Percentiles rank a stretch among this genome's conserved stretches.
Evolutionary conservation across 1,139 yeast genomes (phyloP).

Genomic region (Tardiomyces digboiensis): DNA sequence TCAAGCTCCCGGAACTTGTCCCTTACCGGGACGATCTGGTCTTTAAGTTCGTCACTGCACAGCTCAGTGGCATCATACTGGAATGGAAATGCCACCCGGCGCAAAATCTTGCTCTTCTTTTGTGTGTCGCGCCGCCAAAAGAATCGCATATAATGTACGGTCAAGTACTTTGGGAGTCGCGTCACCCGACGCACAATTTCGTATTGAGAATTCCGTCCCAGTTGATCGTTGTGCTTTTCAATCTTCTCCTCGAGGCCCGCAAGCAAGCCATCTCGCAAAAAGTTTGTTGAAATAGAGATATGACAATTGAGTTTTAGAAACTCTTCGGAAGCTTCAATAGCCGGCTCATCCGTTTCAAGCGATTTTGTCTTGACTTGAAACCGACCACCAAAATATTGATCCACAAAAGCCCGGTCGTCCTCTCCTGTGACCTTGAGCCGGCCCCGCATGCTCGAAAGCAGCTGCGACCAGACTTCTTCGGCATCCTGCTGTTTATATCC

Average conservation of each 20-base stretch:
- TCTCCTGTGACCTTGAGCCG: conserved; percentile 11
- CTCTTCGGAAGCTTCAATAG: conserved; percentile 39
- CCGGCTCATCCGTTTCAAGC: conserved; percentile 49
- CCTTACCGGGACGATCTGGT: conserved; percentile 58
- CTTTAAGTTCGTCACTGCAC: conserved; percentile 65
- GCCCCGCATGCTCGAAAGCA: conserved; percentile 43
- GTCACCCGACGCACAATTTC: conserved; percentile 60
- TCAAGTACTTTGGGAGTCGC: conserved; percentile 77
- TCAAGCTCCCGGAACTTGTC: conserved; percentile 73
- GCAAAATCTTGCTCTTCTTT: conserved; percentile 84
- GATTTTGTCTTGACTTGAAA: conserved; percentile 51
- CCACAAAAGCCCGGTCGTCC: conserved; percentile 28
- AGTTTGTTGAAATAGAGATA: conserved; percentile 77
- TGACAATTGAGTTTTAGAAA: conserved; percentile 79
- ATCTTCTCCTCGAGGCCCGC: conserved; percentile 68
- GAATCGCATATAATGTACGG: conserved; percentile 89
- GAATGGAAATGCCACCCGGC: conserved; percentile 93
- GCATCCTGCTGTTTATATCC: conserved; percentile 94
- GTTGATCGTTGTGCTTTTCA: conserved; percentile 64
- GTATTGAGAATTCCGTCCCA: conserved; percentile 63
- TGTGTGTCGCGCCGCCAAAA: conserved; percentile 92
- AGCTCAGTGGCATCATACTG: conserved; percentile 83
- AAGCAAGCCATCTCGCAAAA: conserved; percentile 74
- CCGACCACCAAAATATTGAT: conserved; percentile 52
- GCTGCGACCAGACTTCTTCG: conserved; percentile 87